Base-by-base conservation (phyloP, 2,329 filamentous ascomycete genomes). In the Monilinia fructicola region DNA sequence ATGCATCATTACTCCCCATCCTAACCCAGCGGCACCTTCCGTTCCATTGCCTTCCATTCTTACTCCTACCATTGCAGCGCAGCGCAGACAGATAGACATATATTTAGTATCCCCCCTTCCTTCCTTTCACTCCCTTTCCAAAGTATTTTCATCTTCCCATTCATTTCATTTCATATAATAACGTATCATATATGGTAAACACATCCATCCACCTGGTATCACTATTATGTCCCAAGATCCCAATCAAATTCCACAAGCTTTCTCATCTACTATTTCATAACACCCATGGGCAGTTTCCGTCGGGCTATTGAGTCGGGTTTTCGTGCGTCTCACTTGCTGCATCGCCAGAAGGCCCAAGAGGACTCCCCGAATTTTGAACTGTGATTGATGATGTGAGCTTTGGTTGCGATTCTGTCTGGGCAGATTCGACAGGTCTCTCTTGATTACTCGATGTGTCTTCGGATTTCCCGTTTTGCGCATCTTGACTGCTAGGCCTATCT, bases 401-500 rank as follows among this genome's bases (percentile, higher is more conserved):
- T 12, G 16, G 9, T 50, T 38, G 44, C 46, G 28, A 50, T 38
- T 50, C 44, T 50, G n/a, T 4, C 2, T 23, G 56, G 16, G 21
- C 11, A 21, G 44, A 38, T 50, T 50, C 31, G 3, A 50, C 23
- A 6, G 58, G 14, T 38, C 31, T 44, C 31, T 44, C n/a, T 38
- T 61, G 26, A 50, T 31, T 50, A 60, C 21, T 65, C n/a, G 63
- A 53, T 14, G 23, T 11, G 6, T 72, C 71, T 38, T 74, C 71
- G 3, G 56, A 67, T 56, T 73, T 73, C 28, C 68, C 63, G 38
- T 58, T 31, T 63, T 70, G 73, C 1, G 68, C 46, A 52, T 76
- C 73, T 64, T 72, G 72, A 63, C 72, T 75, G 42, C 67, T 72
- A 2, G 69, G 68, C 44, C 72, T 65, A 63, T 74, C 74, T 53